Percentiles rank a stretch among this genome's conserved stretches.
These are phyloP conservation scores for Piper longum DNA, from an alignment of 164 flowering plant species.

Conservation along the genomic window DNA sequence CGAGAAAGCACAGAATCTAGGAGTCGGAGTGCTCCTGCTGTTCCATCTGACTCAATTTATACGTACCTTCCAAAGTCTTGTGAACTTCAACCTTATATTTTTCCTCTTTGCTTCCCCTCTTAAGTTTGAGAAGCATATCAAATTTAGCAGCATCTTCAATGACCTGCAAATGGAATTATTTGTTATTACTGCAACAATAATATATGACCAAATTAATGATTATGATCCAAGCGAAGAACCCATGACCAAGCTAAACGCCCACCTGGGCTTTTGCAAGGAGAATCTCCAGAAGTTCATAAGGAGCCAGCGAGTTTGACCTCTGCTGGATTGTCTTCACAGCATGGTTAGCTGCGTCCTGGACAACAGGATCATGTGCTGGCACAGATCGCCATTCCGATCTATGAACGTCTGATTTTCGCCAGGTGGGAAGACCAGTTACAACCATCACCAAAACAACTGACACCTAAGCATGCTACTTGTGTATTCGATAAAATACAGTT, in stretches of 20 bases:
- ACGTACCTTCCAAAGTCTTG: slow-evolving; percentile 22
- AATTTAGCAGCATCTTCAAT: slow-evolving; percentile 43
- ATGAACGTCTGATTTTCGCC: slow-evolving; percentile 26
- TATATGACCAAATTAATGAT: background rate
- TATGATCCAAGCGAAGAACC: background rate
- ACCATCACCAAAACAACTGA: background rate
- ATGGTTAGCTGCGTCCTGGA: slow-evolving; percentile 63
- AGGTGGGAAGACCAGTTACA: background rate
- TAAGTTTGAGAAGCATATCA: slow-evolving; percentile 27
- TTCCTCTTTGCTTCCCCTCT: slow-evolving; percentile 15
- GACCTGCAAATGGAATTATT: slow-evolving; percentile 18
- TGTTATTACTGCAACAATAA: background rate
- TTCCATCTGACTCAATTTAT: slow-evolving; percentile 19
- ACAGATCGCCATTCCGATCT: slow-evolving; percentile 37
- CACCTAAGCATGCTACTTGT: background rate
- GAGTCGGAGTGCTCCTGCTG: slow-evolving; percentile 1
- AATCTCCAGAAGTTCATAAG: slow-evolving; percentile 57
- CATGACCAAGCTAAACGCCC: background rate
- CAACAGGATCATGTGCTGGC: slow-evolving; percentile 53
- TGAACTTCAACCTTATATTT: slow-evolving; percentile 11
- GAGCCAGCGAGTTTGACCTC: slow-evolving; percentile 60
- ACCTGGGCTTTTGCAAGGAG: slow-evolving; percentile 68
- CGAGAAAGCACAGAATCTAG: too few species aligned
- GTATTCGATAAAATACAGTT: too few species aligned
- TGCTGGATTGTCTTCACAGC: slow-evolving; percentile 59